phyloP scores from a whole-genome alignment of 1,139 yeast species.

The Kodamaea ohmeri region DNA sequence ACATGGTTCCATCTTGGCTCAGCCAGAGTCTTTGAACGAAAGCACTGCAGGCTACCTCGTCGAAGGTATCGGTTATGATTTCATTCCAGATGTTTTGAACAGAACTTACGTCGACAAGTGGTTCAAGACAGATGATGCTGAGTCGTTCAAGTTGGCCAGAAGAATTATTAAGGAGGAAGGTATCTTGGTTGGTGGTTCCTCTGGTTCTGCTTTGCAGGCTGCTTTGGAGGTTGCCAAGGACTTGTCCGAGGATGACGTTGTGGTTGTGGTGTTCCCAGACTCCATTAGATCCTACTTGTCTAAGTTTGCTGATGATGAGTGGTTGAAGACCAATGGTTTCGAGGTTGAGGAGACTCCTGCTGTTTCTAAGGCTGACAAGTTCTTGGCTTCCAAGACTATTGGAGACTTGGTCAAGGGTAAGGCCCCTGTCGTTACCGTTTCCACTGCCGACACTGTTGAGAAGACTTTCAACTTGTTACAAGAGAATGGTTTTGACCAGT shows the following conservation, averaged over 20 bases:
- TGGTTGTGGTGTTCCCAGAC: conserved; percentile 85
- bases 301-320: conserved; percentile 87
- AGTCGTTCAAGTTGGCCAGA: conserved; percentile 77
- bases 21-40: conserved; percentile 70
- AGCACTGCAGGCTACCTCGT: conserved; percentile 67
- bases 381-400: conserved; percentile 49
- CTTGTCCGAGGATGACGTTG: conserved; percentile 68
- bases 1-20: conserved; percentile 79
- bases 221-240: conserved; percentile 69
- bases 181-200: conserved; percentile 82
- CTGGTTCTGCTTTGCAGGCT: conserved; percentile 83
- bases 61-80: conserved; percentile 92
- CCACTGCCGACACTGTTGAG: conserved; percentile 57
- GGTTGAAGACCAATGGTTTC: conserved; percentile 83
- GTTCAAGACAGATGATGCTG: conserved; percentile 85
- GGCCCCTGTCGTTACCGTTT: conserved; percentile 79
- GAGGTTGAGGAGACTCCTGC: conserved; percentile 48
- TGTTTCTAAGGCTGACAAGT: conserved; percentile 51
- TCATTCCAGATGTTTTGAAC: conserved; percentile 77
- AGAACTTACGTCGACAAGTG: conserved; percentile 69
- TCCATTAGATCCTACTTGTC: conserved; percentile 84
- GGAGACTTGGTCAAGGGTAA: conserved; percentile 61
- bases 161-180: conserved; percentile 85
- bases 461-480: conserved; percentile 71
- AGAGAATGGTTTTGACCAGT: conserved; percentile 79